Conservation (phyloP, 768 basidiomycete genomes). For the Leccinellum luteum region DNA sequence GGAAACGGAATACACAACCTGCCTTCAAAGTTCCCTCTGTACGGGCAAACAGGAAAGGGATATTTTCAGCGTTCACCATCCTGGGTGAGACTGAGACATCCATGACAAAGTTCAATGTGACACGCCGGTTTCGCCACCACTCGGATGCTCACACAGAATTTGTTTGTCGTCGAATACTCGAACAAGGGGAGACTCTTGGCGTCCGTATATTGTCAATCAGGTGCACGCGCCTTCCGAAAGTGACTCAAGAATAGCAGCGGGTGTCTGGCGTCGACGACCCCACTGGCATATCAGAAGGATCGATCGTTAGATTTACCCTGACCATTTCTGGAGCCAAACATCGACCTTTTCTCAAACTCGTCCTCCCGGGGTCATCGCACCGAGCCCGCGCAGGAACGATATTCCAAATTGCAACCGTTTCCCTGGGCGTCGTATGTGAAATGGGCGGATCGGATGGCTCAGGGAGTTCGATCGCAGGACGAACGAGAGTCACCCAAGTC, state of each 20-base stretch:
- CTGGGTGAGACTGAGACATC: background rate
- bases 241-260: background rate
- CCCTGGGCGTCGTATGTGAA: background rate
- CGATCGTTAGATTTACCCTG: background rate
- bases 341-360: background rate
- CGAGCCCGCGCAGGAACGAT: background rate
- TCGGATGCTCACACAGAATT: background rate
- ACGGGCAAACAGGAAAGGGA: background rate
- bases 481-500: background rate
- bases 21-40: background rate
- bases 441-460: background rate
- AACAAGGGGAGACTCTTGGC: background rate
- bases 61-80: background rate
- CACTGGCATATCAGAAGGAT: background rate
- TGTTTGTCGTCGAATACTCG: background rate
- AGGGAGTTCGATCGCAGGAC: background rate
- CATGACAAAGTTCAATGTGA: background rate
- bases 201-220: background rate
- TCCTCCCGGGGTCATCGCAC: background rate
- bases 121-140: background rate
- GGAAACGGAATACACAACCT: background rate
- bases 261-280: background rate
- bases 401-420: background rate
- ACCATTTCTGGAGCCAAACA: background rate
- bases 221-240: background rate